A percentile compares a stretch with the other conserved stretches of the same genome.
These are phyloP conservation scores for Picochlorum sp. DNA, from an alignment of 139 green algal genomes.

Conservation along the genomic window DNA sequence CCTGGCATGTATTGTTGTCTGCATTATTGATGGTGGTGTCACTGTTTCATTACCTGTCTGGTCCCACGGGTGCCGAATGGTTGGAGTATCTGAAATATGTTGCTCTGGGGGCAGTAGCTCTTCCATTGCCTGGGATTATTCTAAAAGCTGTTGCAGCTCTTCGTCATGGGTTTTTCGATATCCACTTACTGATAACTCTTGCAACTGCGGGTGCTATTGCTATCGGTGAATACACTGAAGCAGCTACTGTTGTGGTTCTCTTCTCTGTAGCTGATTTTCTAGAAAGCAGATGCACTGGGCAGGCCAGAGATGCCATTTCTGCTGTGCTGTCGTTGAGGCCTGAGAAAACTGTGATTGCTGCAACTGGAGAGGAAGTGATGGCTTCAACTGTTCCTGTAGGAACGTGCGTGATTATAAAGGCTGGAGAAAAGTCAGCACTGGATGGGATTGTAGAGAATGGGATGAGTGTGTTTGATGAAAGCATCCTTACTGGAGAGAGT, in stretches of 20 bases:
- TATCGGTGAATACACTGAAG: constrained; percentile 44
- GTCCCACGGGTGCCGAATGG: neutral
- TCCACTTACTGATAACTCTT: constrained; percentile 47
- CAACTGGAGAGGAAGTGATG: constrained; percentile 9
- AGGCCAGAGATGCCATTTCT: constrained; percentile 17
- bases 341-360: constrained; percentile 15
- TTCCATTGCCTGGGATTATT: constrained; percentile 28
- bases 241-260: constrained; percentile 44
- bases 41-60: constrained; percentile 37
- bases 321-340: constrained; percentile 20
- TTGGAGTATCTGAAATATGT: constrained; percentile 40
- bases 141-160: constrained; percentile 24
- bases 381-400: constrained; percentile 4
- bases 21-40: constrained; percentile 35
- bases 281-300: constrained; percentile 20
- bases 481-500: constrained; percentile 61
- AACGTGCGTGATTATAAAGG: constrained; percentile 38
- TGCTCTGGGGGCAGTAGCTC: constrained; percentile 28
- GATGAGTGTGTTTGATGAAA: constrained; percentile 51
- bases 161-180: constrained; percentile 35
- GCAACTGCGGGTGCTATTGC: constrained; percentile 25
- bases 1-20: constrained; percentile 17
- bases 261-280: constrained; percentile 46
- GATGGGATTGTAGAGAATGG: constrained; percentile 58
- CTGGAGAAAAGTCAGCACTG: constrained; percentile 56